A percentile compares a stretch with the other conserved stretches of the same genome.
phyloP scores from a whole-genome alignment of 2,329 filamentous ascomycete genomes.

The Fusarium humuli region DNA sequence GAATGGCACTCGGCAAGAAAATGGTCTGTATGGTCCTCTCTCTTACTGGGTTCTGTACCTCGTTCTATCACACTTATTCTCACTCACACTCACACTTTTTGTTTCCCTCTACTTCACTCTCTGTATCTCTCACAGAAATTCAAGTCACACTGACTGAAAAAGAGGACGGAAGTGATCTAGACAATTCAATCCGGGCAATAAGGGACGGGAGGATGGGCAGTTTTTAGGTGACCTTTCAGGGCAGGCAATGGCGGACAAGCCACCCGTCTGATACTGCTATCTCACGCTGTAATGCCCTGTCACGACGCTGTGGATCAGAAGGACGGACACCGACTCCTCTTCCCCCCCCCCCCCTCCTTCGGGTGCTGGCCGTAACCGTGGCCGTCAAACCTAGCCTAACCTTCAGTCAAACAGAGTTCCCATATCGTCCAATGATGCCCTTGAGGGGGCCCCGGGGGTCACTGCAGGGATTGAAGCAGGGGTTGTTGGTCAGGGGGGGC shows the following conservation, averaged over 20 bases:
- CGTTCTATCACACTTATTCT: background rate
- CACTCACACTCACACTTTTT: background rate
- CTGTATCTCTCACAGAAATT: background rate
- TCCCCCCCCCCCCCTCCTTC: constrained; percentile 4
- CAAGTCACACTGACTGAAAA: background rate
- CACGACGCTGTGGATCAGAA: constrained; percentile 36
- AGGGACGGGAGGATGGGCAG: constrained; percentile 21
- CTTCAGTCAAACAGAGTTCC: background rate
- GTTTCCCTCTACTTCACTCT: background rate
- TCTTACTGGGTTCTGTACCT: background rate
- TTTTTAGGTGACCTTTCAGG: constrained; percentile 29
- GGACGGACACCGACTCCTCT: constrained; percentile 28
- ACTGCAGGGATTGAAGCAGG: constrained; percentile 36
- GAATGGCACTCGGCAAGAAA: constrained; percentile 11
- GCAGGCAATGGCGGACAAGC: constrained; percentile 24
- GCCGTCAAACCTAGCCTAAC: background rate
- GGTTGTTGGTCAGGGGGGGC: background rate
- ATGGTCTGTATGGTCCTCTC: background rate
- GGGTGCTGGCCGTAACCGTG: constrained; percentile 28
- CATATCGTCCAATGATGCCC: constrained; percentile 4
- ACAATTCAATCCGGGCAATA: constrained; percentile 1
- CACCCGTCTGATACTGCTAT: constrained; percentile 32
- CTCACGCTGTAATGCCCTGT: constrained; percentile 38
- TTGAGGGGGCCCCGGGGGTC: constrained; percentile 23
- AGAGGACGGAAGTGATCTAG: background rate